phyloP scores from a whole-genome alignment of 2,329 filamentous ascomycete species.

The Periconia macrospinosa region DNA sequence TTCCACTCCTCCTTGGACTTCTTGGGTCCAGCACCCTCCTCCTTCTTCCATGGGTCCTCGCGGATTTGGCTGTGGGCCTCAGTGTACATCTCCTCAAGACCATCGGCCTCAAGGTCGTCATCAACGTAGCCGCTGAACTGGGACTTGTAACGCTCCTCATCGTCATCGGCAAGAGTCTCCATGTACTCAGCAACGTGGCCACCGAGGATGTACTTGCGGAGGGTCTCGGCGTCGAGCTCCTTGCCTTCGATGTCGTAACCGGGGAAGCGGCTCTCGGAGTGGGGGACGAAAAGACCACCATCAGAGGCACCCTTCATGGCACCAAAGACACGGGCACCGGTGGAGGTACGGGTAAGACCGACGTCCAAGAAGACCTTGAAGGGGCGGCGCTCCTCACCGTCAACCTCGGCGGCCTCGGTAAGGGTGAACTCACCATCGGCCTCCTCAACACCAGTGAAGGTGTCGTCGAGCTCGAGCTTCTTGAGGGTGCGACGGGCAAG shows the following conservation, averaged over 20 bases:
- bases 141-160: constrained; percentile 98
- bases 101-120: constrained; percentile 93
- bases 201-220: constrained; percentile 99
- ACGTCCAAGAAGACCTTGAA: constrained; percentile 99
- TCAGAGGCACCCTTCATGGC: constrained; percentile 99
- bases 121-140: constrained; percentile 99
- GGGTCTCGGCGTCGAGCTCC: constrained; percentile 95
- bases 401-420: constrained; percentile 92
- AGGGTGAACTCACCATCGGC: constrained; percentile 92
- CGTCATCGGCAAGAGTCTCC: constrained; percentile 98
- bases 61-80: constrained; percentile 97
- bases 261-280: constrained; percentile 99
- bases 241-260: constrained; percentile 96
- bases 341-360: constrained; percentile 94
- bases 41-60: constrained; percentile 97
- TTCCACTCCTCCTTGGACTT: constrained; percentile 99
- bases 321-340: constrained; percentile 97
- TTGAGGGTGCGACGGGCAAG: constrained; percentile 94
- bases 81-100: constrained; percentile 92
- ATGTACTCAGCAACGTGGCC: constrained; percentile 99
- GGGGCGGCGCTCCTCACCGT: constrained; percentile 85
- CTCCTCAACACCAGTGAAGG: constrained; percentile 96
- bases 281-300: constrained; percentile 93
- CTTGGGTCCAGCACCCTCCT: constrained; percentile 72
- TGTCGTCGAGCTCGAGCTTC: constrained; percentile 94